These are phyloP conservation scores for Cadophora sp. DNA, from an alignment of 2,329 filamentous ascomycete genomes.

Conservation along the genomic window DNA sequence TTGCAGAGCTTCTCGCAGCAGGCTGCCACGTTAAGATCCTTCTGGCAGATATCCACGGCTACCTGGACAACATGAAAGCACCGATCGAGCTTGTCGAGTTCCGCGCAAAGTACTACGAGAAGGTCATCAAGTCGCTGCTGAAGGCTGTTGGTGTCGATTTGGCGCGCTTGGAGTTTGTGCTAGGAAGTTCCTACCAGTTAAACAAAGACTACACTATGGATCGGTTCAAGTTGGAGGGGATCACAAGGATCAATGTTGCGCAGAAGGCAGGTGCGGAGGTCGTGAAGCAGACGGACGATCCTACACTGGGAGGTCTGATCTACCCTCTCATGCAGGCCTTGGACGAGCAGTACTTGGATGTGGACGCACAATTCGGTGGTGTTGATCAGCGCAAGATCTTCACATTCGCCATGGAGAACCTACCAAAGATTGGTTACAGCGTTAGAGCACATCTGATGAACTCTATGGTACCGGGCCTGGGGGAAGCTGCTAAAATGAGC, in stretches of 20 bases:
- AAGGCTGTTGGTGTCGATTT: constrained; percentile 72
- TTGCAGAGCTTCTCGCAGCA: constrained; percentile 84
- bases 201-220: constrained; percentile 83
- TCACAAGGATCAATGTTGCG: constrained; percentile 53
- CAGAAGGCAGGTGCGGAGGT: constrained; percentile 92
- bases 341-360: constrained; percentile 82
- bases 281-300: constrained; percentile 87
- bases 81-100: constrained; percentile 86
- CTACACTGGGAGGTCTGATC: constrained; percentile 74
- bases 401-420: constrained; percentile 80
- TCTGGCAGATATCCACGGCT: constrained; percentile 76
- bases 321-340: constrained; percentile 90
- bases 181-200: constrained; percentile 84
- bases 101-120: constrained; percentile 84
- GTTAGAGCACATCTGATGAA: constrained; percentile 76
- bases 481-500: constrained; percentile 84
- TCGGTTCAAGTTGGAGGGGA: constrained; percentile 71
- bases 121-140: constrained; percentile 80
- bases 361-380: constrained; percentile 88
- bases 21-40: constrained; percentile 84
- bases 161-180: constrained; percentile 81
- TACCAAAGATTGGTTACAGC: constrained; percentile 86
- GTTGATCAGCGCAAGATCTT: constrained; percentile 92
- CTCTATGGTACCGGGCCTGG: constrained; percentile 87
- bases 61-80: constrained; percentile 84